Conservation (phyloP, 73 alveolate species). For the Paramecium tetraurelia region DNA sequence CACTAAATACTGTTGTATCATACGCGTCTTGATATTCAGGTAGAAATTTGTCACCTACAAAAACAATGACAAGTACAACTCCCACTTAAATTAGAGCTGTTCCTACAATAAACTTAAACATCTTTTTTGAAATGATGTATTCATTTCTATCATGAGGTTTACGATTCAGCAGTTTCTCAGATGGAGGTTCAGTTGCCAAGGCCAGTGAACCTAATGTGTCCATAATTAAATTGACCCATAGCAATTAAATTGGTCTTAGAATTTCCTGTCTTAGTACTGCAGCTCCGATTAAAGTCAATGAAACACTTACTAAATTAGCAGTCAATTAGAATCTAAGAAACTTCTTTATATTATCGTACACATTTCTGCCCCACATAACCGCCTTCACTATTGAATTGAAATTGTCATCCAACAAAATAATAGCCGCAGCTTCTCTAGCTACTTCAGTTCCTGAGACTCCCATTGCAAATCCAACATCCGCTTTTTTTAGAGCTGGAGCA, state of each 20-base stretch:
- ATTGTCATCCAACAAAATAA: conserved; percentile 96
- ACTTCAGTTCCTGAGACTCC: conserved; percentile 96
- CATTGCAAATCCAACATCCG: conserved; percentile 96
- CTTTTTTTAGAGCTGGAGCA: conserved; percentile 89
- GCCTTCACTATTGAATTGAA: conserved; percentile 94
- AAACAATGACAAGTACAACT: conserved; percentile 73
- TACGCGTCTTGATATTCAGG: conserved; percentile 62
- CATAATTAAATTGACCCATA: conserved; percentile 92
- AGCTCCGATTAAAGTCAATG: conserved; percentile 91
- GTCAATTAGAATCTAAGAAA: conserved; percentile 92
- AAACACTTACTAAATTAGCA: conserved; percentile 89
- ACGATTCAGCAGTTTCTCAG: conserved; percentile 77
- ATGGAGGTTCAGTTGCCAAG: conserved; percentile 97
- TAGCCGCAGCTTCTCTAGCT: conserved; percentile 98
- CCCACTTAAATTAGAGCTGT: conserved; percentile 79
- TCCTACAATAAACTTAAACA: conserved; percentile 88
- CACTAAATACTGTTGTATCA: conserved; percentile 21
- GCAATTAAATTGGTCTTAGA: conserved; percentile 78
- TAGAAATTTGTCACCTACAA: conserved; percentile 49
- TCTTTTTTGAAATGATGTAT: conserved; percentile 84
- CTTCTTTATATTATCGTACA: conserved; percentile 86
- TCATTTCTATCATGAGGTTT: conserved; percentile 93
- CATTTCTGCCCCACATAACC: conserved; percentile 96
- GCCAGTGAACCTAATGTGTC: conserved; percentile 93
- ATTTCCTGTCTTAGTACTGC: conserved; percentile 85